Conservation (phyloP, 768 basidiomycete species). For the Naganishia vishniacii region DNA sequence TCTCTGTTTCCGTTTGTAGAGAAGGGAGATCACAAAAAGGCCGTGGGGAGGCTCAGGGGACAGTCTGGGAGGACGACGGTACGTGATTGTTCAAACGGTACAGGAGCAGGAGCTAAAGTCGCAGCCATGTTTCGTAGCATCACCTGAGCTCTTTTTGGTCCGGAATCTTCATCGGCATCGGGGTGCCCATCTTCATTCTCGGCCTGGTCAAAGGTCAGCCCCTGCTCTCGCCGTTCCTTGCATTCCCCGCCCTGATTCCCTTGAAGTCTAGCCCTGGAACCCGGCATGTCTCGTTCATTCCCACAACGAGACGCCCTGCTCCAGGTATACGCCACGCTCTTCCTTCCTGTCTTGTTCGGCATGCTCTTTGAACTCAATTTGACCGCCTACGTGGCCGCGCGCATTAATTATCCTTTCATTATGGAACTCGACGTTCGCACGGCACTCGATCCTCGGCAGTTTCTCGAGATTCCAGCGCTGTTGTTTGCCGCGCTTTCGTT, state of each 20-base stretch:
- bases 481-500: conserved; percentile 68
- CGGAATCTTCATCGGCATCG: conserved; percentile 66
- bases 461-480: conserved; percentile 75
- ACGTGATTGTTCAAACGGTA: conserved; percentile 29
- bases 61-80: conserved; percentile 41
- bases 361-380: conserved; percentile 78
- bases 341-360: conserved; percentile 69
- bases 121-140: conserved; percentile 31
- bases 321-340: conserved; percentile 68
- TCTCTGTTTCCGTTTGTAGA: conserved; percentile 46
- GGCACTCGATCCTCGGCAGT: conserved; percentile 71
- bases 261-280: conserved; percentile 55
- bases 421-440: conserved; percentile 64
- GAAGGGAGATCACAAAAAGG: conserved; percentile 72
- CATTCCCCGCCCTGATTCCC: not conserved
- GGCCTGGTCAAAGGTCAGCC: conserved; percentile 64
- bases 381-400: conserved; percentile 63
- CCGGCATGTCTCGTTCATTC: conserved; percentile 55
- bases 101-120: not conserved
- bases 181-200: conserved; percentile 61
- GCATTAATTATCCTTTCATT: conserved; percentile 68
- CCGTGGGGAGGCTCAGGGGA: conserved; percentile 62
- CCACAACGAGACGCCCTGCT: conserved; percentile 70
- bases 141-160: conserved; percentile 59
- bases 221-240: not conserved